A percentile compares a stretch with the other conserved stretches of the same genome.
Conservation (phyloP, 495 filamentous ascomycete species). For the Neurospora discreta region DNA sequence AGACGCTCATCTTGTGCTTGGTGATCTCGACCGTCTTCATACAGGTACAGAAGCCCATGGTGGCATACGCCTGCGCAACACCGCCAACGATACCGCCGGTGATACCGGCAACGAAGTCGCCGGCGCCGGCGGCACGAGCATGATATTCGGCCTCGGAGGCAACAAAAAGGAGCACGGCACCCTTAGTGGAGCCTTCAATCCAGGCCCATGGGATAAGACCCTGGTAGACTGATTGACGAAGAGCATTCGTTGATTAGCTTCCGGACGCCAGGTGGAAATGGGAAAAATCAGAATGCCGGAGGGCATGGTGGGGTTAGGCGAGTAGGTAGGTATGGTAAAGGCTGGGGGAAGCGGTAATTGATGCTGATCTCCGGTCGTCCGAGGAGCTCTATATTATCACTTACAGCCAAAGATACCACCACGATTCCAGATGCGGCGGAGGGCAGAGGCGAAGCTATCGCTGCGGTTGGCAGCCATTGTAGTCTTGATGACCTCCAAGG, state of each 20-base stretch:
- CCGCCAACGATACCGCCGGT: conserved; percentile 85
- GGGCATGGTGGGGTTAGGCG: not conserved
- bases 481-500: conserved; percentile 97
- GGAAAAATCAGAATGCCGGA: not conserved
- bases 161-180: conserved; percentile 97
- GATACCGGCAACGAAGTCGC: conserved; percentile 81
- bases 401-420: conserved; percentile 92
- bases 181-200: conserved; percentile 99
- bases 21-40: conserved; percentile 99
- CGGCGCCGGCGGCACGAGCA: conserved; percentile 68
- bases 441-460: conserved; percentile 73
- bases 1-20: conserved; percentile 83
- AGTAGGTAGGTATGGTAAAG: not conserved
- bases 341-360: not conserved
- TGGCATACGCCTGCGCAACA: conserved; percentile 95
- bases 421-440: conserved; percentile 82
- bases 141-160: conserved; percentile 96
- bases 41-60: conserved; percentile 99
- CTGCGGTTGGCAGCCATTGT: conserved; percentile 95
- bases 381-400: conserved; percentile 25
- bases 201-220: conserved; percentile 99
- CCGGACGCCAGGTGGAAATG: not conserved
- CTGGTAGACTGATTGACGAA: conserved; percentile 70
- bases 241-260: conserved; percentile 1
- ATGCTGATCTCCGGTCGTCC: not conserved